phyloP scores from a whole-genome alignment of 1,139 yeast species.

The Diutina scorzettiae region DNA sequence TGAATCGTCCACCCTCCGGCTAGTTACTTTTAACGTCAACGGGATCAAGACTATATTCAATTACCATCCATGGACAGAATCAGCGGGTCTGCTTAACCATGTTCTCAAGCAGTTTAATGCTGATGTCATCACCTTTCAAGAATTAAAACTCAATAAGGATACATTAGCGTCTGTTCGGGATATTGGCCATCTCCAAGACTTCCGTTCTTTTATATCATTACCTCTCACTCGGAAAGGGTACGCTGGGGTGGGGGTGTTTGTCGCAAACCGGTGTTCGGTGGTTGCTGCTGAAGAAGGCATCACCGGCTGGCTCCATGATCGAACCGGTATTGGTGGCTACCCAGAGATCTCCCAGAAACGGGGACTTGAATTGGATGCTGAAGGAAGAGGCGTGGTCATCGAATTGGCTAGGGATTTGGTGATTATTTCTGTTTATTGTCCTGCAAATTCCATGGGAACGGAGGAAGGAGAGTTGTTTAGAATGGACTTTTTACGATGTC shows the following conservation, averaged over 20 bases:
- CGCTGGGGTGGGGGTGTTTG: conserved; percentile 83
- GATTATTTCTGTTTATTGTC: conserved; percentile 75
- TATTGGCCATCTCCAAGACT: conserved; percentile 49
- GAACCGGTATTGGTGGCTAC: conserved; percentile 61
- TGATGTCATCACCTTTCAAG: conserved; percentile 77
- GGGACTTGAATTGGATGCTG: conserved; percentile 51
- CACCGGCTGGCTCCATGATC: conserved; percentile 47
- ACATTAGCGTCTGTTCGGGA: conserved; percentile 14
- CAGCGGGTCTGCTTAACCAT: conserved; percentile 29
- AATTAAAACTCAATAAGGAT: conserved; percentile 53
- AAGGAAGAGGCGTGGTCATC: conserved; percentile 70
- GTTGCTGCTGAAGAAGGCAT: conserved; percentile 82
- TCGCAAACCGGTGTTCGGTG: conserved; percentile 48
- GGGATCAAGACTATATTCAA: conserved; percentile 72
- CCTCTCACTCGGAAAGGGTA: conserved; percentile 68
- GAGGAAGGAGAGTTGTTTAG: conserved; percentile 63
- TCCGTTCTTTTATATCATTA: conserved; percentile 53
- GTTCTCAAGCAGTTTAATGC: conserved; percentile 49
- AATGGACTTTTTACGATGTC: conserved; percentile 39
- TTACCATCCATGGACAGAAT: conserved; percentile 70
- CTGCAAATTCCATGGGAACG: conserved; percentile 70
- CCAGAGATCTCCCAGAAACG: conserved; percentile 26
- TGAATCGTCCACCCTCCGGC: conserved; percentile 18
- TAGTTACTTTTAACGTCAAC: conserved; percentile 73
- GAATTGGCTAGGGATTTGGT: conserved; percentile 58